phyloP scores from a whole-genome alignment of 768 basidiomycete genomes.

The Coprinopsis sp. region DNA sequence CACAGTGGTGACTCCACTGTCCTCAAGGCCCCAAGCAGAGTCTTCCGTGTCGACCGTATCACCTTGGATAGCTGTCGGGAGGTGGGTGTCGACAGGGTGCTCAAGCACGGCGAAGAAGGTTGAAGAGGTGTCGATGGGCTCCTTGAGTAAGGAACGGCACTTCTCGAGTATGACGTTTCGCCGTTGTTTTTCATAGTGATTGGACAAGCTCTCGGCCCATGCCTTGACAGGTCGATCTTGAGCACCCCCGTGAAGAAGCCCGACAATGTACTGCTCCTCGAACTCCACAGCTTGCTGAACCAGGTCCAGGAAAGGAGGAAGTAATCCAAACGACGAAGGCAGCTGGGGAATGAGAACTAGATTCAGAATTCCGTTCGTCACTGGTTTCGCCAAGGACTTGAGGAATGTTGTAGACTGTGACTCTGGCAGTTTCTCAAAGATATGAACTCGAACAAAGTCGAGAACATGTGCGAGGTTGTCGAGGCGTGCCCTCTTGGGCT shows the following conservation, averaged over 20 bases:
- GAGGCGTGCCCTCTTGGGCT: constrained; percentile 39
- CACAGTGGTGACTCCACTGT: constrained; percentile 2
- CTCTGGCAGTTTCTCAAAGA: constrained; percentile 54
- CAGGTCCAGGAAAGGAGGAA: constrained; percentile 60
- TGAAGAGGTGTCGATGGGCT: constrained; percentile 30
- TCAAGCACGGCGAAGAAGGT: constrained; percentile 41
- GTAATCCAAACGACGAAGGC: constrained; percentile 54
- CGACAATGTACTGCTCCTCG: constrained; percentile 52
- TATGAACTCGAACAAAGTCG: constrained; percentile 54
- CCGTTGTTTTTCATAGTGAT: constrained; percentile 77
- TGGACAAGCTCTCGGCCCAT: constrained; percentile 66
- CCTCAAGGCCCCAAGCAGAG: constrained; percentile 31
- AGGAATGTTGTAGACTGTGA: constrained; percentile 43
- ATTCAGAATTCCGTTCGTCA: constrained; percentile 57
- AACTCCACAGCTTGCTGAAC: constrained; percentile 57
- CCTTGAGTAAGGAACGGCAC: constrained; percentile 53
- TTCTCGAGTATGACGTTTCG: constrained; percentile 60
- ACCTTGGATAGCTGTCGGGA: constrained; percentile 22
- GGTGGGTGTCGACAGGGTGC: constrained; percentile 24
- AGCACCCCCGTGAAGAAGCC: constrained; percentile 43
- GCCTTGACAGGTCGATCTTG: constrained; percentile 51
- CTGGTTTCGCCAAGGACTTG: constrained; percentile 55
- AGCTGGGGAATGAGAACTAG: constrained; percentile 65
- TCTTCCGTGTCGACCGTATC: constrained; percentile 14
- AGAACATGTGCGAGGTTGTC: constrained; percentile 53